phyloP scores from a whole-genome alignment of 768 basidiomycete species.

The Chalciporus sphaerocephalus region DNA sequence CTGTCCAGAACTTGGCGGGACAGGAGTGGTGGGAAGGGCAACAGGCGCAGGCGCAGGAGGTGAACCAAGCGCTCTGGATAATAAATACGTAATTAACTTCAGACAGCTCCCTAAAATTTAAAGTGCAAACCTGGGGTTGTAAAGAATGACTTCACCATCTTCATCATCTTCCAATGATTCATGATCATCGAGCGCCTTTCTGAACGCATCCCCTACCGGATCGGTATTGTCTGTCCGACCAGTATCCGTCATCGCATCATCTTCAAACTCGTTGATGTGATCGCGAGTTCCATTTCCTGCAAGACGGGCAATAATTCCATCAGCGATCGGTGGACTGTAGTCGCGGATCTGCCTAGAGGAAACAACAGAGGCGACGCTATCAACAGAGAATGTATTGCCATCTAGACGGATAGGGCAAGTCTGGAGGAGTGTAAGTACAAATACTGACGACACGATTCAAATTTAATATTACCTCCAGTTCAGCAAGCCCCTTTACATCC shows the following conservation, averaged over 20 bases:
- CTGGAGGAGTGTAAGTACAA: conserved; percentile 19
- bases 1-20: conserved; percentile 2
- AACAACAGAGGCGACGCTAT: conserved; percentile 4
- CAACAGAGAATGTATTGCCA: conserved; percentile 20
- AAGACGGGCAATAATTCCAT: conserved; percentile 16
- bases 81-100: conserved; percentile 7
- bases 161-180: conserved; percentile 40
- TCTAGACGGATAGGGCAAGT: conserved; percentile 24
- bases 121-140: conserved; percentile 55
- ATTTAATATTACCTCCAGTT: conserved; percentile 48
- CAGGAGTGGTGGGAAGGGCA: conserved; percentile 21
- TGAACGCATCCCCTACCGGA: conserved; percentile 66
- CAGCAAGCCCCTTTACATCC: conserved; percentile 61
- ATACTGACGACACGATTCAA: conserved; percentile 1
- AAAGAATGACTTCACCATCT: conserved; percentile 71
- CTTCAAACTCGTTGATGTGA: conserved; percentile 37
- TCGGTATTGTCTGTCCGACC: conserved; percentile 77
- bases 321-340: conserved; percentile 1
- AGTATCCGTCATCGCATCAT: conserved; percentile 62
- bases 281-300: background rate
- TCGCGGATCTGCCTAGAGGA: conserved; percentile 5
- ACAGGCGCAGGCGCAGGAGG: conserved; percentile 10
- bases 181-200: conserved; percentile 41
- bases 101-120: background rate
- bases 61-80: conserved; percentile 17